A percentile compares a stretch with the other conserved stretches of the same genome.
These are phyloP conservation scores for Castanea mollissima DNA, from an alignment of 306 rosid genomes.

Conservation along the genomic window DNA sequence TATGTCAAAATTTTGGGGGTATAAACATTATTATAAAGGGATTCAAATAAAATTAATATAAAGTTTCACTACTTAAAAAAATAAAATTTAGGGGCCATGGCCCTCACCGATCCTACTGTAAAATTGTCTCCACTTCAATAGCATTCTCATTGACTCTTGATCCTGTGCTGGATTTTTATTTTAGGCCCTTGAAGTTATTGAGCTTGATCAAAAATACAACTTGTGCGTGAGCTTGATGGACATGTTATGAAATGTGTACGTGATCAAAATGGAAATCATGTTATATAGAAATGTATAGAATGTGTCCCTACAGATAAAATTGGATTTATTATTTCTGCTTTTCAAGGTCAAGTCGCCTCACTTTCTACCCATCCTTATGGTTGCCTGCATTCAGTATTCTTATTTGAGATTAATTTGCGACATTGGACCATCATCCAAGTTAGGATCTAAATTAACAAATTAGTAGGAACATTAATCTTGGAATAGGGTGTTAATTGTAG, in stretches of 20 bases:
- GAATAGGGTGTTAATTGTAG: no score
- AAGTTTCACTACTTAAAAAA: background rate
- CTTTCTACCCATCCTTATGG: constrained; percentile 76
- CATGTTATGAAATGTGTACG: constrained; percentile 61
- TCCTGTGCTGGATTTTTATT: constrained; percentile 14
- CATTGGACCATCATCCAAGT: no score
- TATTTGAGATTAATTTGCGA: no score
- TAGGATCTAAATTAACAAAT: no score
- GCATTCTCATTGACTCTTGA: background rate
- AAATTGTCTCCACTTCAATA: background rate
- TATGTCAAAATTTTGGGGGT: background rate
- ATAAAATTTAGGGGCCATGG: background rate
- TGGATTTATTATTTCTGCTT: constrained; percentile 54
- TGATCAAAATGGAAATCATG: constrained; percentile 78
- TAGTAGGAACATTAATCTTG: no score
- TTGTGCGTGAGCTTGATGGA: constrained; percentile 66
- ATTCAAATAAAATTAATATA: background rate
- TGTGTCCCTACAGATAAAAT: constrained; percentile 52
- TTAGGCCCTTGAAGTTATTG: constrained; percentile 66
- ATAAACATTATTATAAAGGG: background rate
- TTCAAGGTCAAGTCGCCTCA: constrained; percentile 44
- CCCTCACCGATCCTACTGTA: background rate
- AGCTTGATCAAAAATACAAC: constrained; percentile 49
- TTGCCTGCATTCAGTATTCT: constrained; percentile 25
- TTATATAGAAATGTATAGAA: constrained; percentile 72